These are phyloP conservation scores for Aspergillus alliaceus DNA, from an alignment of 2,329 filamentous ascomycete species.

Conservation along the genomic window DNA sequence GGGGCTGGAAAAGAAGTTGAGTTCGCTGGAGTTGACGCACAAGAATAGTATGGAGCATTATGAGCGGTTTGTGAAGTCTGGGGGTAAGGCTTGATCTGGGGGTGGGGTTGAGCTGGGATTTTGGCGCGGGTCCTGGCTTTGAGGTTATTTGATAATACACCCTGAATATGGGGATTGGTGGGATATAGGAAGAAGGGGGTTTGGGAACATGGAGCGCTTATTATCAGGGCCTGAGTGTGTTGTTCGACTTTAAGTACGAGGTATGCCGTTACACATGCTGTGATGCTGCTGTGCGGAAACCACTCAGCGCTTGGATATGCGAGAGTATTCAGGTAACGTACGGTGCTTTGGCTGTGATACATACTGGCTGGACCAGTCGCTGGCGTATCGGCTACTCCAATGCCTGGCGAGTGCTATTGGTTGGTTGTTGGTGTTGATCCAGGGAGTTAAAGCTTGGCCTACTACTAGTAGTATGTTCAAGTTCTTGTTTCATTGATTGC, in stretches of 20 bases:
- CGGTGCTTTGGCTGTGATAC: neutral
- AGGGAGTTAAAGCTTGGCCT: neutral
- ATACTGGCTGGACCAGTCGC: neutral
- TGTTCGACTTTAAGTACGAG: neutral
- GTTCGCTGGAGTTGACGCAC: constrained; percentile 91
- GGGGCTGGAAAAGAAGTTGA: constrained; percentile 80
- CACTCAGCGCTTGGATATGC: neutral
- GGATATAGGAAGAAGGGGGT: too few relatives aligned
- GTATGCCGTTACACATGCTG: neutral
- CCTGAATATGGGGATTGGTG: too few relatives aligned
- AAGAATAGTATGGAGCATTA: constrained; percentile 93
- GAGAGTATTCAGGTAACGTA: neutral
- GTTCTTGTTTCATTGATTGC: too few relatives aligned
- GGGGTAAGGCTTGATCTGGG: constrained; percentile 35
- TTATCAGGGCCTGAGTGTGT: neutral
- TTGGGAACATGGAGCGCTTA: neutral
- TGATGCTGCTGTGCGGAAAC: neutral
- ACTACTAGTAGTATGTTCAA: too few relatives aligned
- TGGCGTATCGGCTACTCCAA: neutral
- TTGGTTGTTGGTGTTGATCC: neutral
- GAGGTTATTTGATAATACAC: neutral
- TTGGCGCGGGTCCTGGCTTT: neutral
- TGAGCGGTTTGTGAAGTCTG: constrained; percentile 75
- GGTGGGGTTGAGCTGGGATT: neutral
- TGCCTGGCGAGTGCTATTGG: neutral